Evolutionary conservation across 768 basidiomycete species (phyloP), one percentile per base, ranked within the genome.

Genomic region (Vararia minispora): DNA sequence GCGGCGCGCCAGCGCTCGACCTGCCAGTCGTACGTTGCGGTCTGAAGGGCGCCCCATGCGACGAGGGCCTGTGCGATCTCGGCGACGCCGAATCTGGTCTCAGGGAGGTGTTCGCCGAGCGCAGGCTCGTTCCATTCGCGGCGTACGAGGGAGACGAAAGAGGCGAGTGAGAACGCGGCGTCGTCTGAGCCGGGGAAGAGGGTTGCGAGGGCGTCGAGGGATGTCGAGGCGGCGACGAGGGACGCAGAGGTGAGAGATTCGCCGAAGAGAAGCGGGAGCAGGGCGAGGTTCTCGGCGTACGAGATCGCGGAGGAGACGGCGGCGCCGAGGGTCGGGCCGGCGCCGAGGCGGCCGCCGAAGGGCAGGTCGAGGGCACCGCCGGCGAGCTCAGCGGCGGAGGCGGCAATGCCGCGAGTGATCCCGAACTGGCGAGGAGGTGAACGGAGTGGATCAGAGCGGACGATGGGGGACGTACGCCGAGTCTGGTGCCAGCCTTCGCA

Each of bases 21-120:
- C 47, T 84, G 80, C 70, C 78, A 84, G 48, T 84, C 76, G 50
- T 79, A 74, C 1, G 87, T 90, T 29, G 85, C 76, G 24, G 80
- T 77, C 50, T 89, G 87, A 28, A 90, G 60, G 1, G 82, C 74
- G 5, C 79, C 79, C 83, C 85, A 89, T 1, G 76, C 83, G 6
- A 84, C 69, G 16, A 90, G 68, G 0, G 81, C 84, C 40, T 72
- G 66, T 14, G 73, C 73, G 11, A 85, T 68, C 41, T 82, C 72
- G 1, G 71, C 71, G 28, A 85, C 61, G 6, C 79, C 72, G 46
- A 73, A 81, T 29, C 68, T 68, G 43, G 68, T 72, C 48, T 65
- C 67, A 1, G 82, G 81, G 17, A 75, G 63, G 16, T 63, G 62
- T 10, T 69, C 66, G 20, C 69, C 69, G 11, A 63, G 60, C 6